These are phyloP conservation scores for Dactylellina haptotyla DNA, from an alignment of 2,329 filamentous ascomycete species.

Conservation along the genomic window DNA sequence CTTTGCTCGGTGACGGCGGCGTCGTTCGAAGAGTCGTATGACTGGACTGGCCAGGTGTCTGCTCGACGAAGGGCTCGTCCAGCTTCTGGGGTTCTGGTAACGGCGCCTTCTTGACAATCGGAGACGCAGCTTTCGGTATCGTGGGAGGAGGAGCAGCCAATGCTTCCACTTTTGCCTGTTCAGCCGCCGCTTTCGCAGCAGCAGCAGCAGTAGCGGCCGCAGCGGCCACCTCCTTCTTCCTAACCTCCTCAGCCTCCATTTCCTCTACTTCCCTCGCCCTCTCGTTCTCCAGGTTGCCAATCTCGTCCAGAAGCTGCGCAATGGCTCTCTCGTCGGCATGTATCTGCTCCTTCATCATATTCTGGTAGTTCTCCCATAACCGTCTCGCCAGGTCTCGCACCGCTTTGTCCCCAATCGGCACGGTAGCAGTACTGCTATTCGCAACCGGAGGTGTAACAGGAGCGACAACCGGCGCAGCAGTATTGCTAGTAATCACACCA, in stretches of 20 bases:
- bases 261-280: conserved; percentile 44
- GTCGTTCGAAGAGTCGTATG: conserved; percentile 44
- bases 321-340: conserved; percentile 36
- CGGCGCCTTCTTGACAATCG: conserved; percentile 7
- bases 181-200: conserved; percentile 13
- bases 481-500: conserved; percentile 47
- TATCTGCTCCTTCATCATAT: conserved; percentile 51
- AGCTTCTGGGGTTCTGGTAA: conserved; percentile 11
- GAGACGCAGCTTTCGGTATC: conserved; percentile 22
- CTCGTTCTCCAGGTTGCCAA: conserved; percentile 51
- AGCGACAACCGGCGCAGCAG: conserved; percentile 3
- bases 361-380: conserved; percentile 49
- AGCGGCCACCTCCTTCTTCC: conserved; percentile 36
- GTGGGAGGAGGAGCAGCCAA: background rate
- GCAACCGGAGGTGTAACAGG: background rate
- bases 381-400: conserved; percentile 44
- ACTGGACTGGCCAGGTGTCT: background rate
- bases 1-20: conserved; percentile 47
- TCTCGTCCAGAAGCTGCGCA: conserved; percentile 46
- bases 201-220: conserved; percentile 25
- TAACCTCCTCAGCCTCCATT: conserved; percentile 41
- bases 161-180: conserved; percentile 11
- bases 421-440: background rate
- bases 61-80: conserved; percentile 21
- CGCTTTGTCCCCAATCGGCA: conserved; percentile 48